A percentile compares a stretch with the other conserved stretches of the same genome.
Evolutionary conservation across 371 early-diverging fungal genomes (phyloP).

Genomic region (Syncephalis plumigaleata): DNA sequence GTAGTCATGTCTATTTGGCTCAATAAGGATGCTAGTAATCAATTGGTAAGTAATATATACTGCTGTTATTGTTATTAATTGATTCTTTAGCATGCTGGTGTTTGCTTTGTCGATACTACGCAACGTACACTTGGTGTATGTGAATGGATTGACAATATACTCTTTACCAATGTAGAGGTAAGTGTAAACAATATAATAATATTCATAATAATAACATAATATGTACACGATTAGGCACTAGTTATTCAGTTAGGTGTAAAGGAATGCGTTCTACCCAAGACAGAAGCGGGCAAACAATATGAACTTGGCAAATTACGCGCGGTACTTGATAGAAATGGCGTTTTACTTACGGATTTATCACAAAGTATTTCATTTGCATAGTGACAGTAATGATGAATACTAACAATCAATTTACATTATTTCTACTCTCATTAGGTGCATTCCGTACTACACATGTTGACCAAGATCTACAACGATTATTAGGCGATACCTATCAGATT

Average conservation of each 20-base stretch:
- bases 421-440: no score
- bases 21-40: slow-evolving; percentile 13
- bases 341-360: slow-evolving; percentile 49
- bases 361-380: no score
- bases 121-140: slow-evolving; percentile 55
- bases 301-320: slow-evolving; percentile 44
- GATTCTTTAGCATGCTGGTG: slow-evolving; percentile 48
- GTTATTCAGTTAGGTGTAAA: slow-evolving; percentile 82
- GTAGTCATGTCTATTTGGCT: slow-evolving; percentile 65
- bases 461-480: slow-evolving; percentile 69
- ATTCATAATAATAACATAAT: not conserved
- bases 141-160: slow-evolving; percentile 84
- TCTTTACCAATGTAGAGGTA: slow-evolving; percentile 81
- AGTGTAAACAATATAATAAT: not conserved
- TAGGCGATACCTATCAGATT: slow-evolving; percentile 44
- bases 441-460: slow-evolving; percentile 57
- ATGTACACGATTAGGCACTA: slow-evolving; percentile 28
- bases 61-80: not conserved
- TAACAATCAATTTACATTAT: no score
- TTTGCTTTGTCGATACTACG: slow-evolving; percentile 75
- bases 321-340: slow-evolving; percentile 52
- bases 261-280: slow-evolving; percentile 64
- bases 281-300: slow-evolving; percentile 32
- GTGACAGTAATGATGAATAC: not conserved
- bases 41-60: no score